These are phyloP conservation scores for Moelleriella libera DNA, from an alignment of 2,329 filamentous ascomycete genomes.

Conservation along the genomic window DNA sequence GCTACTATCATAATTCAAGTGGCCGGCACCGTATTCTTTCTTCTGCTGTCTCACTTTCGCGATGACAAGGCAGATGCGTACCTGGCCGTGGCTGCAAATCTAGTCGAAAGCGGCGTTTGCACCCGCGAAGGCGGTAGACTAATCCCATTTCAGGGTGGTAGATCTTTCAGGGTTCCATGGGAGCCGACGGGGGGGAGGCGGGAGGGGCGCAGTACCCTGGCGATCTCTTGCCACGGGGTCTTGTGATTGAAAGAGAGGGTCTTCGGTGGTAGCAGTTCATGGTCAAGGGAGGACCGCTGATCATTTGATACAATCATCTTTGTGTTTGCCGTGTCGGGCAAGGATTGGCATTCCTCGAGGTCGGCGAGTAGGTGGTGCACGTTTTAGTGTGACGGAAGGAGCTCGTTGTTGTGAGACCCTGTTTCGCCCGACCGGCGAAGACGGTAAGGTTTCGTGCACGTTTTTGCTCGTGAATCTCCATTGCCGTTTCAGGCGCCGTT, in stretches of 20 bases:
- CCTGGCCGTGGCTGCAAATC: neutral
- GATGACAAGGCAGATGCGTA: neutral
- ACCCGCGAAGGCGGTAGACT: conserved; percentile 1
- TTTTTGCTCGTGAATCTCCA: neutral
- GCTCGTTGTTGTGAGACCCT: neutral
- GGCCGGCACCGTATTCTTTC: conserved; percentile 1
- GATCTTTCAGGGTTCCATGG: neutral
- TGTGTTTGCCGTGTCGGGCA: neutral
- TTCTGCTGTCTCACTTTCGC: neutral
- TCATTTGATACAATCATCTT: conserved; percentile 1
- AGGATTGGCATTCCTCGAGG: neutral
- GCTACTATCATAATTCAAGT: neutral
- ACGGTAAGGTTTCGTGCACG: neutral
- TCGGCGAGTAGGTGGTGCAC: neutral
- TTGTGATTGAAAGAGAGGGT: neutral
- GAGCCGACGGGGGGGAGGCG: neutral
- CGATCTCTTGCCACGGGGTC: neutral
- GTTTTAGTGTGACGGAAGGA: neutral
- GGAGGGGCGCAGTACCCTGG: neutral
- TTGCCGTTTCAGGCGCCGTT: neutral
- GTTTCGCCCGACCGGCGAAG: neutral
- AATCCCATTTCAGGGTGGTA: neutral
- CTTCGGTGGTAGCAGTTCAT: neutral
- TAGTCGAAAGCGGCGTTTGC: neutral
- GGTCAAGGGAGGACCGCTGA: neutral